These are phyloP conservation scores for Saturnispora kantuleensis DNA, from an alignment of 805 yeast genomes.

Conservation along the genomic window DNA sequence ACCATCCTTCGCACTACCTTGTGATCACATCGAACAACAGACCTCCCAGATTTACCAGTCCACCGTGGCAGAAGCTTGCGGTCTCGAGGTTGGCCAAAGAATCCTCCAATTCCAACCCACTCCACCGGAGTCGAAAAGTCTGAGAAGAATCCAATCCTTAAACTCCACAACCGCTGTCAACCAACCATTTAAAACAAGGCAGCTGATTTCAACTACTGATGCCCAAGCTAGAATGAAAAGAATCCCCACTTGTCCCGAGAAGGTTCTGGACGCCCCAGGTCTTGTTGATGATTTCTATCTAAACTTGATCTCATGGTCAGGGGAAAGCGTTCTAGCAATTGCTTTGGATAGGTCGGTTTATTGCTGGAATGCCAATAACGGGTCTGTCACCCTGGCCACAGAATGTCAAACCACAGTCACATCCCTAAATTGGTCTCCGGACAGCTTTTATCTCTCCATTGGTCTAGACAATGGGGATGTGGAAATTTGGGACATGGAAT, in stretches of 20 bases:
- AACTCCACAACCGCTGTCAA: conserved; percentile 6
- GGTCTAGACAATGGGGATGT: conserved; percentile 77
- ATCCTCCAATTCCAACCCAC: conserved; percentile 80
- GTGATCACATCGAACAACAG: conserved; percentile 45
- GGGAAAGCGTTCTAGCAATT: conserved; percentile 70
- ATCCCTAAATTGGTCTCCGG: conserved; percentile 84
- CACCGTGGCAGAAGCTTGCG: conserved; percentile 92
- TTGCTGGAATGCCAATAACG: conserved; percentile 85
- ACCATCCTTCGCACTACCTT: conserved; percentile 31
- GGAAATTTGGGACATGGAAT: conserved; percentile 91
- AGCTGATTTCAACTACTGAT: conserved; percentile 30
- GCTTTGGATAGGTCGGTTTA: conserved; percentile 79
- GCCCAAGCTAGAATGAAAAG: conserved; percentile 65
- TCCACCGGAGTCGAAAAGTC: conserved; percentile 50
- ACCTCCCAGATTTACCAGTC: conserved; percentile 53
- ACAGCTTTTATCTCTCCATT: conserved; percentile 74
- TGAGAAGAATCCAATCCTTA: conserved; percentile 17
- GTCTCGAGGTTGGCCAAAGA: conserved; percentile 70
- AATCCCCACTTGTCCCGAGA: conserved; percentile 79
- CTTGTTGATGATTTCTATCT: conserved; percentile 86
- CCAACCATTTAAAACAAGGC: conserved; percentile 16
- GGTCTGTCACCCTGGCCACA: conserved; percentile 56
- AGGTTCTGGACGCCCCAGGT: conserved; percentile 95
- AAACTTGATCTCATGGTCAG: conserved; percentile 82
- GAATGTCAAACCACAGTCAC: conserved; percentile 52